Evolutionary conservation across 2,329 filamentous ascomycete species (phyloP).

Genomic region (Pseudogymnoascus sp.): DNA sequence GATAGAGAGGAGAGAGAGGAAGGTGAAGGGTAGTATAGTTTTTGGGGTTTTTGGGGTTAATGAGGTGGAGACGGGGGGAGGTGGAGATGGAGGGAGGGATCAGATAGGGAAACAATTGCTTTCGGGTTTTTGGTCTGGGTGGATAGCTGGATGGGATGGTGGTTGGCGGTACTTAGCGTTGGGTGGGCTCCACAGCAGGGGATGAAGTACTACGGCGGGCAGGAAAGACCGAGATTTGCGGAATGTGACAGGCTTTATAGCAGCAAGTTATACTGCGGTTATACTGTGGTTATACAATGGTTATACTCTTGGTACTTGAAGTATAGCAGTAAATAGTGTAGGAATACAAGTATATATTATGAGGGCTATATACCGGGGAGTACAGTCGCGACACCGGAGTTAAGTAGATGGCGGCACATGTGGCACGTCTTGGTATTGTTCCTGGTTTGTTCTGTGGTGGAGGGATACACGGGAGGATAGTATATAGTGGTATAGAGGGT

Average conservation of each 20-base stretch:
- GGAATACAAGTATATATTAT: too few species aligned
- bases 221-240: not conserved
- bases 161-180: not conserved
- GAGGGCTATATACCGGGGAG: too few species aligned
- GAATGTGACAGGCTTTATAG: not conserved
- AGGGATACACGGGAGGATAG: not conserved
- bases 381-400: not conserved
- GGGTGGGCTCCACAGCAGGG: not conserved
- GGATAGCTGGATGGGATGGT: not conserved
- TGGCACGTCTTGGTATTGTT: conserved; percentile 1
- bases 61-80: not conserved
- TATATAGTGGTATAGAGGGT: not conserved
- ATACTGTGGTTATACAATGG: too few species aligned
- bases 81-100: not conserved
- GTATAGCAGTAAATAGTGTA: too few species aligned
- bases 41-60: not conserved
- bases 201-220: not conserved
- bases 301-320: too few species aligned
- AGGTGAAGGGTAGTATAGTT: not conserved
- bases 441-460: not conserved
- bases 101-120: conserved; percentile 5
- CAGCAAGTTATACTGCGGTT: not conserved
- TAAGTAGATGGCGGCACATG: not conserved
- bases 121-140: not conserved
- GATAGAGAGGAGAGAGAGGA: not conserved